A percentile compares a stretch with the other conserved stretches of the same genome.
These are phyloP conservation scores for Phellinidium pouzarii DNA, from an alignment of 1,284 basidiomycete species.

Conservation along the genomic window DNA sequence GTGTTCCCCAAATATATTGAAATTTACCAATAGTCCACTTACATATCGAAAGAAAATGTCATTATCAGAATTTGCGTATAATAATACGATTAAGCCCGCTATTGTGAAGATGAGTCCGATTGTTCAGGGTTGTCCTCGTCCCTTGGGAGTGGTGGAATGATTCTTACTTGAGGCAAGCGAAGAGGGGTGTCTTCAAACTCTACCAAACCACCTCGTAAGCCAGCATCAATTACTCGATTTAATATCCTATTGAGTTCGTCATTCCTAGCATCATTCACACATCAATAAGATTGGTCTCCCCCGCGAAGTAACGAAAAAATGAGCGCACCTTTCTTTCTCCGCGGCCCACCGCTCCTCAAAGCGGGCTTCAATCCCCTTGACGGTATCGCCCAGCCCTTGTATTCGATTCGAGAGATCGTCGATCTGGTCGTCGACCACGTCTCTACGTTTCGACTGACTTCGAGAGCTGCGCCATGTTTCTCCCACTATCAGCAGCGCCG, in stretches of 20 bases:
- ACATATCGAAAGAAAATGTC: no score
- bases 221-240: constrained; percentile 66
- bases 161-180: no score
- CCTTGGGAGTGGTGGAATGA: not conserved
- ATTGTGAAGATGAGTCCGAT: not conserved
- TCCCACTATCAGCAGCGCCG: constrained; percentile 67
- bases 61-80: no score
- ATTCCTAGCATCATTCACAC: constrained; percentile 34
- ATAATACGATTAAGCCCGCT: no score
- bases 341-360: constrained; percentile 41
- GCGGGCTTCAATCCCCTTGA: constrained; percentile 40
- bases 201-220: constrained; percentile 61
- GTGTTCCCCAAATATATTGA: no score
- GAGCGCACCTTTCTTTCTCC: constrained; percentile 41
- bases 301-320: not conserved
- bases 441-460: constrained; percentile 66
- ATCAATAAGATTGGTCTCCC: not conserved
- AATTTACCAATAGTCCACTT: no score
- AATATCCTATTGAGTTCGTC: constrained; percentile 62
- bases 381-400: constrained; percentile 36
- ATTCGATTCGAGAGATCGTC: constrained; percentile 50
- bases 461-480: constrained; percentile 75
- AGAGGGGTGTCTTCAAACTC: constrained; percentile 40
- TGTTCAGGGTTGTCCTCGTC: not conserved
- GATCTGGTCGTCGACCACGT: constrained; percentile 67